A percentile compares a stretch with the other conserved stretches of the same genome.
phyloP scores from a whole-genome alignment of 495 filamentous ascomycete species.

The Alectoria sarmentosa region DNA sequence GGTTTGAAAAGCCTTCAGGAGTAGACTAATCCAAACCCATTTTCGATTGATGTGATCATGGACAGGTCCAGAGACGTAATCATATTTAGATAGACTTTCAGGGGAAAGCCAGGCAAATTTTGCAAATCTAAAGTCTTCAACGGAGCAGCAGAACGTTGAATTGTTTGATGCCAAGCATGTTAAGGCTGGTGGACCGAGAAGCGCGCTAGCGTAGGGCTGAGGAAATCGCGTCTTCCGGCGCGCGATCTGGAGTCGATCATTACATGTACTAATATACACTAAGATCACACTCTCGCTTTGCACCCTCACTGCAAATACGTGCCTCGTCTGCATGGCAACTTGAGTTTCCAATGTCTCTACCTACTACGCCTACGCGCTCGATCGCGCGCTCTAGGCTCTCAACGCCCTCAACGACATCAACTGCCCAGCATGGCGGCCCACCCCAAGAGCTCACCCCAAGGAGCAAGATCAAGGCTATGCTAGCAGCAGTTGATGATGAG shows the following conservation, averaged over 20 bases:
- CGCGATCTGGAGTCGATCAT: not conserved
- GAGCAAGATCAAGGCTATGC: conserved; percentile 61
- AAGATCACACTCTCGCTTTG: not conserved
- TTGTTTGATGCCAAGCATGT: conserved; percentile 4
- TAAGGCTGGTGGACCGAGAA: not conserved
- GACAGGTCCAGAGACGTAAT: too few species aligned
- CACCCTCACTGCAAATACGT: not conserved
- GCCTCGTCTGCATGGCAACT: not conserved
- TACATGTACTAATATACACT: not conserved
- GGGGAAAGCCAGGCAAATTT: too few species aligned
- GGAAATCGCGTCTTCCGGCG: conserved; percentile 11
- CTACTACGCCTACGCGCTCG: conserved; percentile 14
- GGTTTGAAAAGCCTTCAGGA: too few species aligned
- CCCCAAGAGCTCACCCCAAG: conserved; percentile 49
- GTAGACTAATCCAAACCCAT: too few species aligned
- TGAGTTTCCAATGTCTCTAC: conserved; percentile 10
- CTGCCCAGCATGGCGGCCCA: conserved; percentile 10
- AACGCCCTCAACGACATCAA: conserved; percentile 16
- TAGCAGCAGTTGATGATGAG: conserved; percentile 55
- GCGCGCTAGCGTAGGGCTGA: conserved; percentile 16
- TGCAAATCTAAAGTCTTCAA: too few species aligned
- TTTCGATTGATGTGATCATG: too few species aligned
- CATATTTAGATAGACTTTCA: too few species aligned
- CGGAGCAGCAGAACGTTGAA: too few species aligned
- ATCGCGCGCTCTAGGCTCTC: conserved; percentile 14